phyloP scores from a whole-genome alignment of 805 yeast genomes.

The Saturnispora dispora region DNA sequence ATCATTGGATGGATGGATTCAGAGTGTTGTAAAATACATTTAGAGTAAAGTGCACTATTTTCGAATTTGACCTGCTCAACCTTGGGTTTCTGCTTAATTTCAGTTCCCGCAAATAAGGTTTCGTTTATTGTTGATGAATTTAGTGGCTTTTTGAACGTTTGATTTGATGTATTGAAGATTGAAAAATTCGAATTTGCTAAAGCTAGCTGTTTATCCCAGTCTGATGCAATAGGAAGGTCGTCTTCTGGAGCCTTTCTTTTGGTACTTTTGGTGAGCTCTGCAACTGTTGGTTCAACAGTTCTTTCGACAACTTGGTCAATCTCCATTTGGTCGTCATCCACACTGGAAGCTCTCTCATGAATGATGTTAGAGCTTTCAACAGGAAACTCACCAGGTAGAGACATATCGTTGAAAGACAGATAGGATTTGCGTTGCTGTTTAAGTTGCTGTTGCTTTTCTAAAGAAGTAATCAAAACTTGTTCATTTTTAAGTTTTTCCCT shows the following conservation, averaged over 20 bases:
- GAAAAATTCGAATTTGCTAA: slow-evolving; percentile 40
- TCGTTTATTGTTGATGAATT: background rate
- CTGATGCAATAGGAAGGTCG: slow-evolving; percentile 38
- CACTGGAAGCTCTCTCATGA: background rate
- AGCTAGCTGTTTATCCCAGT: slow-evolving; percentile 59
- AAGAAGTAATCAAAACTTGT: background rate
- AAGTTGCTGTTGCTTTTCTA: background rate
- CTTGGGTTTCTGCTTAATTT: background rate
- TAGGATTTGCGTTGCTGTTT: slow-evolving; percentile 3
- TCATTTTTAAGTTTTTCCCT: slow-evolving; percentile 14
- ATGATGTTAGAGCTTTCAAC: background rate
- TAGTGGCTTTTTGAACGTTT: background rate
- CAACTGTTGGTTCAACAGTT: slow-evolving; percentile 7
- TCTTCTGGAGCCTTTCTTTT: slow-evolving; percentile 1
- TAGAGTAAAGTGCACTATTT: background rate
- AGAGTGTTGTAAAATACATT: background rate
- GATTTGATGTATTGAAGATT: slow-evolving; percentile 24
- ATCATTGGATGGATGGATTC: background rate
- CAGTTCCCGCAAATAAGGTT: background rate
- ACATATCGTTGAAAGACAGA: slow-evolving; percentile 4
- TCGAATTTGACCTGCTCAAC: background rate
- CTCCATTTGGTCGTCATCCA: background rate
- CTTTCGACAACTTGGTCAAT: slow-evolving; percentile 1
- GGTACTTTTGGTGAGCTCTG: slow-evolving; percentile 6
- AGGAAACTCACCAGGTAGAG: slow-evolving; percentile 15